Conservation (phyloP, 305 asterid species). For the Fraxinus xanthoxyloides region DNA sequence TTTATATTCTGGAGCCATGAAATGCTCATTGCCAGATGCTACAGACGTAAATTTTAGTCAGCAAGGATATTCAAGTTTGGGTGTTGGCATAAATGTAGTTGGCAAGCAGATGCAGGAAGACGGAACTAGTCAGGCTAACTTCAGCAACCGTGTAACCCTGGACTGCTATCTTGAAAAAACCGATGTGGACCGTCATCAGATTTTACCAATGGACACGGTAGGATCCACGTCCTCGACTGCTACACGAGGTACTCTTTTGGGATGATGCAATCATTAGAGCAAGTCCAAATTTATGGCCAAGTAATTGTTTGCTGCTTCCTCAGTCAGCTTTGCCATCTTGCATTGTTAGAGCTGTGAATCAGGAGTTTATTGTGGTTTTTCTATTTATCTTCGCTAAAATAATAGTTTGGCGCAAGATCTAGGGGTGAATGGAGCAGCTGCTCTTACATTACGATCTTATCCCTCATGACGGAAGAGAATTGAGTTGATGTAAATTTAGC, state of each 20-base stretch:
- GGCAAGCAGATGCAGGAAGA: conserved; percentile 33
- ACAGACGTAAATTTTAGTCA: conserved; percentile 35
- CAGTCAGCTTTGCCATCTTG: conserved; percentile 32
- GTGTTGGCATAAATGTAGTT: conserved; percentile 25
- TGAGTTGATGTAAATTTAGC: not conserved
- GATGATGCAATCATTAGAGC: conserved; percentile 3
- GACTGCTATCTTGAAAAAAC: conserved; percentile 19
- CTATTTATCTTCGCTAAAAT: conserved; percentile 4
- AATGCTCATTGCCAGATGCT: conserved; percentile 19
- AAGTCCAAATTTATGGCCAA: conserved; percentile 17
- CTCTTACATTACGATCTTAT: not conserved
- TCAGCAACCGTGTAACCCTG: conserved; percentile 19
- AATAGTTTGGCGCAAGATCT: not conserved
- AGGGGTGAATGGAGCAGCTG: not conserved
- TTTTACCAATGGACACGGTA: not conserved
- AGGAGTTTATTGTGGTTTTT: conserved; percentile 3
- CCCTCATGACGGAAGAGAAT: not conserved
- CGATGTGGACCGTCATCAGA: conserved; percentile 10
- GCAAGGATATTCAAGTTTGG: conserved; percentile 29
- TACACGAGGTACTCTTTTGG: not conserved
- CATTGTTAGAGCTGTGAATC: conserved; percentile 6
- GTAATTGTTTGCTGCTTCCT: conserved; percentile 29
- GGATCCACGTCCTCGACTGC: not conserved
- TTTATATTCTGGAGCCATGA: conserved; percentile 33
- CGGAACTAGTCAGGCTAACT: conserved; percentile 25